Evolutionary conservation across 108 stramenopile genomes (phyloP).

Genomic region (Cyclotella cryptica): DNA sequence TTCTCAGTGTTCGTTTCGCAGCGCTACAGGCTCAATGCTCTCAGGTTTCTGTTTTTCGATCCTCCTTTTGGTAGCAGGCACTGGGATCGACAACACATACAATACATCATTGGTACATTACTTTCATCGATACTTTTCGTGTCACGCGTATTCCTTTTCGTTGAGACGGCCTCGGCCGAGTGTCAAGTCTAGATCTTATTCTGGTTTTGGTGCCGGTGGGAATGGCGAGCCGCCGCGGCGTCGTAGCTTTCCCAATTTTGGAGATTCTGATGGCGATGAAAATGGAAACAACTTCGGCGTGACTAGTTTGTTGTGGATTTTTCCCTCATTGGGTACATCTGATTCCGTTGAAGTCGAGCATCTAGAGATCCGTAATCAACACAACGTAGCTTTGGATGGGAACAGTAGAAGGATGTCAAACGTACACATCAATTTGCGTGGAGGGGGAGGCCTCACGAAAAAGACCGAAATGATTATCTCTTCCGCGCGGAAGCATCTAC

Average conservation of each 20-base stretch:
- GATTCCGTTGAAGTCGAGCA: background rate
- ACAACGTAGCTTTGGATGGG: background rate
- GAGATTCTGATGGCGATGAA: background rate
- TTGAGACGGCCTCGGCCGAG: background rate
- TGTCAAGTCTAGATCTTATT: background rate
- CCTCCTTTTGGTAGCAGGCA: background rate
- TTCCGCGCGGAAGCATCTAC: background rate
- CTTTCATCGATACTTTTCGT: background rate
- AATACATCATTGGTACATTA: no score
- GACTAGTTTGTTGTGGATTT: background rate
- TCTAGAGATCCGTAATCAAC: background rate
- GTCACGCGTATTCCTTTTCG: background rate
- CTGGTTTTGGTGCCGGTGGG: background rate
- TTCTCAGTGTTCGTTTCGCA: no score
- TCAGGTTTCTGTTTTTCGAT: background rate
- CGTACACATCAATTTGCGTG: background rate
- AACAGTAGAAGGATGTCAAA: background rate
- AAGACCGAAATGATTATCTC: background rate
- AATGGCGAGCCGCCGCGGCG: background rate
- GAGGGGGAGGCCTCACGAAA: slow-evolving; percentile 2
- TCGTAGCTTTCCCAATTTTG: background rate
- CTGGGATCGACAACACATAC: background rate
- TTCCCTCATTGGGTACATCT: background rate
- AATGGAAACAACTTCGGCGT: background rate
- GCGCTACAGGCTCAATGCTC: background rate